Base-by-base conservation (phyloP, 108 stramenopile species). In the Hondaea fermentalgiana region DNA sequence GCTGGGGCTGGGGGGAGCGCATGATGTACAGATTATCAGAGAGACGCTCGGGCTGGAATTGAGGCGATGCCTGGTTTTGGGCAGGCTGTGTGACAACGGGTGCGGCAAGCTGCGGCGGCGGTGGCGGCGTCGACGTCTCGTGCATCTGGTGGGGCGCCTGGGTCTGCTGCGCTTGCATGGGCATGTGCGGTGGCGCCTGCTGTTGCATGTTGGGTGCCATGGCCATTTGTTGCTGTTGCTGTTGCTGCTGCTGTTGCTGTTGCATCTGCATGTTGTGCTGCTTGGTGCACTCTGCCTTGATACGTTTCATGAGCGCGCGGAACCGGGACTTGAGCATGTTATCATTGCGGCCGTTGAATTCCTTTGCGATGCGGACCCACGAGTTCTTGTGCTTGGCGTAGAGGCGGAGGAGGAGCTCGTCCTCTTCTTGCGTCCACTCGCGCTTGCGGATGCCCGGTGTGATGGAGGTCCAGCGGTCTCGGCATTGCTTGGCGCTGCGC, bases 381-480 rank as follows among this genome's bases (percentile, higher is more conserved):
- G 45, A 53, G 76, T 83, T 83, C 51, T 53, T 53, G 49, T 53
- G 45, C 51, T 83, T 47, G 51, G 45, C 76, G 76, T 83, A 53
- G 25, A 83, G 76, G n/a, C 76, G 19, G 4, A 83, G 51, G 49
- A 83, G 51, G 51, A 53, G 45, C n/a, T 83, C 76, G 93, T 98
- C 98, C 92, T 99, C 94, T 19, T 93, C 90, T 25, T 90, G 92
- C 23, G 91, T 92, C 92, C 93, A 94, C 12, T 92, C 83, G 12
- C 60, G 53, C 72, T 93, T 92, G 25, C 64, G 72, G 25, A 94
- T 91, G 44, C 72, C 90, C 35, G 94, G 94, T 44, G 93, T 90
- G 16, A 94, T 90, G 90, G 92, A 92, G 88, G 92, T 92, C 93
- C 93, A 94, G 72, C 94, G 89, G 72, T 92, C 94, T 16, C 93